These are phyloP conservation scores for Alternaria solani DNA, from an alignment of 2,329 filamentous ascomycete species.

Conservation along the genomic window DNA sequence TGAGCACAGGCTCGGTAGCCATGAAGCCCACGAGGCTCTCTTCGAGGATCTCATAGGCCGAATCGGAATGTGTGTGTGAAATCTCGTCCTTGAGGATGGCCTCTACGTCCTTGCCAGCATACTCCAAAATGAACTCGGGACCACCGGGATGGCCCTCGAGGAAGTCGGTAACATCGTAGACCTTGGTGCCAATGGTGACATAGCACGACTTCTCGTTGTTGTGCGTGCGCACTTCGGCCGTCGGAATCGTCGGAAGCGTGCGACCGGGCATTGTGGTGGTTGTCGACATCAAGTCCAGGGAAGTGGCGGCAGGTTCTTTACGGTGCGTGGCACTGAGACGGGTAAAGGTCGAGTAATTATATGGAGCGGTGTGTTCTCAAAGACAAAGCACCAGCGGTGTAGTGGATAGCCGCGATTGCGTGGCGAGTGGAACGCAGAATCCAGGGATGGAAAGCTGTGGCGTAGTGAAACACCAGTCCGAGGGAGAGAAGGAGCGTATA, in stretches of 20 bases:
- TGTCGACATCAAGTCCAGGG: constrained; percentile 21
- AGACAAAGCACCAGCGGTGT: constrained; percentile 1
- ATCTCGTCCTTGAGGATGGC: constrained; percentile 81
- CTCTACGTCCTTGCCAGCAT: constrained; percentile 85
- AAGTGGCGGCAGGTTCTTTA: neutral
- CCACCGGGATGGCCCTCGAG: constrained; percentile 91
- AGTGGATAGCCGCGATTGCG: constrained; percentile 4
- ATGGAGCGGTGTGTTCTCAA: neutral
- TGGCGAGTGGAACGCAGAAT: constrained; percentile 2
- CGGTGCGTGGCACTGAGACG: neutral
- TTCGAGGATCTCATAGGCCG: constrained; percentile 94
- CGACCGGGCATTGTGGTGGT: constrained; percentile 72
- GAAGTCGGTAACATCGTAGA: constrained; percentile 95
- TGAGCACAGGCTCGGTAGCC: constrained; percentile 64
- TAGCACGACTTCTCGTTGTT: constrained; percentile 86
- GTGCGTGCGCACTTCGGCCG: constrained; percentile 81
- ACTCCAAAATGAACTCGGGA: constrained; percentile 85
- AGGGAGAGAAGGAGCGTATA: constrained; percentile 25
- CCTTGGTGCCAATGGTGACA: constrained; percentile 86
- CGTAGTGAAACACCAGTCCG: neutral
- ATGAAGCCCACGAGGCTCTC: constrained; percentile 87
- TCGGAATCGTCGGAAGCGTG: constrained; percentile 83
- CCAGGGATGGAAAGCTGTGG: neutral
- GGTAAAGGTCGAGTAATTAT: neutral
- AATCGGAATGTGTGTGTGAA: constrained; percentile 87